Evolutionary conservation across 305 asterid genomes (phyloP).

Genomic region (Euphrasia arctica): DNA sequence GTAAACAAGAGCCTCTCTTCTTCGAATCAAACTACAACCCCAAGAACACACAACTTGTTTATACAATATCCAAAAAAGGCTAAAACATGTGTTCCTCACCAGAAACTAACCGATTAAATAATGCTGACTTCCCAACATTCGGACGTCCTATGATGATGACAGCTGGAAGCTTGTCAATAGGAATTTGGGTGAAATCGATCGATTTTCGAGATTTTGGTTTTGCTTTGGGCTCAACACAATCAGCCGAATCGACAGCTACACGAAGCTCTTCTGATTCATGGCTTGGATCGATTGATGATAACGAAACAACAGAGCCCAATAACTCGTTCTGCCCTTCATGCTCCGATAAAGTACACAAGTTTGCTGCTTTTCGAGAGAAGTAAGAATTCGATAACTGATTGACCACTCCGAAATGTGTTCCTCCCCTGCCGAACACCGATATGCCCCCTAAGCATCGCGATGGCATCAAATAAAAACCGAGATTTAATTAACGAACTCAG

Average conservation of each 20-base stretch:
- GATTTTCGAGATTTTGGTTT: conserved; percentile 35
- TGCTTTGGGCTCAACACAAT: conserved; percentile 31
- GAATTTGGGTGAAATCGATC: conserved; percentile 73
- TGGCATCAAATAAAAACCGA: conserved; percentile 21
- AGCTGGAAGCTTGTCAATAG: conserved; percentile 73
- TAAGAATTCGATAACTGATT: conserved; percentile 21
- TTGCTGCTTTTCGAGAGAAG: conserved; percentile 27
- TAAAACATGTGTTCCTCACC: conserved; percentile 5
- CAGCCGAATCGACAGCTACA: conserved; percentile 29
- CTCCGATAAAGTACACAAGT: conserved; percentile 41
- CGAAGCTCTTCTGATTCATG: conserved; percentile 31
- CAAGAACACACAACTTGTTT: conserved; percentile 21
- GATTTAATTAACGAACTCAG: background rate
- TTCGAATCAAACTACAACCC: conserved; percentile 68
- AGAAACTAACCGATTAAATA: conserved; percentile 79
- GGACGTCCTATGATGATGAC: conserved; percentile 86
- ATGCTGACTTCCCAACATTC: conserved; percentile 93
- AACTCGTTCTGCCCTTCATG: conserved; percentile 32
- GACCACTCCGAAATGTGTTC: conserved; percentile 24
- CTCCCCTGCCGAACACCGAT: conserved; percentile 23
- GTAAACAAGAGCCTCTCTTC: conserved; percentile 98
- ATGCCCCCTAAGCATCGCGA: conserved; percentile 32
- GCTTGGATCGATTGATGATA: conserved; percentile 26
- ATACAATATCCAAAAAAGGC: background rate
- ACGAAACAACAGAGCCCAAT: conserved; percentile 31